Percentiles rank a stretch among this genome's conserved stretches.
Conservation (phyloP, 129 eudicot genomes). For the Lactuca saligna region DNA sequence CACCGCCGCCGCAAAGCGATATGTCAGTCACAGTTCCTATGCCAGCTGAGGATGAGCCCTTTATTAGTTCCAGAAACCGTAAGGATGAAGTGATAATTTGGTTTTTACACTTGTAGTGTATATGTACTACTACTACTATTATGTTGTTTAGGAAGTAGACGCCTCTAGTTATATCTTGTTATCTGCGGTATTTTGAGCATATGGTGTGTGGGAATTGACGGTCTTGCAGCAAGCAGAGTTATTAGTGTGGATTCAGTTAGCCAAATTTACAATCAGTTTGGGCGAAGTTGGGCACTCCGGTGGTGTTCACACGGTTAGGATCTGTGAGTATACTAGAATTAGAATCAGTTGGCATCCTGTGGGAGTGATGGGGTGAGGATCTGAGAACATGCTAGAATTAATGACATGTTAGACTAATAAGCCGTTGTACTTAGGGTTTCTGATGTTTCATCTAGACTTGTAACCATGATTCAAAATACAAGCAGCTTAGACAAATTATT, state of each 20-base stretch:
- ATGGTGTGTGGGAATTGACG: slow-evolving; percentile 9
- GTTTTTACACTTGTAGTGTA: background rate
- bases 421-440: background rate
- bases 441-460: background rate
- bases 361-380: background rate
- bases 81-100: slow-evolving; percentile 6
- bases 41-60: slow-evolving; percentile 48
- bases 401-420: background rate
- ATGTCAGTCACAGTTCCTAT: slow-evolving; percentile 58
- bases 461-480: background rate
- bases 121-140: background rate
- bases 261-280: background rate
- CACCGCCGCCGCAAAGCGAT: slow-evolving; percentile 32
- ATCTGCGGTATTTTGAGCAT: slow-evolving; percentile 1
- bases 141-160: background rate
- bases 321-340: too few species aligned
- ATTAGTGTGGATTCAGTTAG: background rate
- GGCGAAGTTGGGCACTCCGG: too few species aligned
- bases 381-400: slow-evolving; percentile 5
- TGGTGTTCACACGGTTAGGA: too few species aligned
- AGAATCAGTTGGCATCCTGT: too few species aligned
- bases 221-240: background rate
- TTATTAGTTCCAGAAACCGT: slow-evolving; percentile 53
- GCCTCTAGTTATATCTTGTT: background rate
- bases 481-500: background rate